Base-by-base conservation (phyloP, 768 basidiomycete species). In the Lactarius vividus region DNA sequence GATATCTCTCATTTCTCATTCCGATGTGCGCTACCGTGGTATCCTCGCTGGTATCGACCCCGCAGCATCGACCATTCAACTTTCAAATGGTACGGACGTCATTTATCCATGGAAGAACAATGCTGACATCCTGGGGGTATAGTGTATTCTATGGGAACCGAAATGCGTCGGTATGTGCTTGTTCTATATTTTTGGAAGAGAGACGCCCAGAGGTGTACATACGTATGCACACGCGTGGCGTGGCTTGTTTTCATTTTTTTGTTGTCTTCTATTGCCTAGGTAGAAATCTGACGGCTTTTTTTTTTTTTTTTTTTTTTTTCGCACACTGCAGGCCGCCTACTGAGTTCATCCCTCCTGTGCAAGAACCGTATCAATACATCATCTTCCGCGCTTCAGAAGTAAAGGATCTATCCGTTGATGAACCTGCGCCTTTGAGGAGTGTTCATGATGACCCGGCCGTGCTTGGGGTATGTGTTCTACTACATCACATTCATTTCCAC, bases 351-450 rank as follows among this genome's bases (percentile, higher is more conserved):
- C 89, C 92, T 4, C 91, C 92, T 0, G 88, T 88, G 53, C 85
- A 87, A 74, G 89, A 89, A 66, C 91, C 91, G 0, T 95, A 94
- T 74, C 84, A 89, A 69, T 94, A 92, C 76, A 94, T 95, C 77
- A 91, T 95, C 69, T 95, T 95, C 78, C 90, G 91, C 60, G 92
- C 92, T 8, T 90, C 90, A 3, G 91, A 94, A 76, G 92, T 94
- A 67, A 93, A 94, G 72, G 92, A 94, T 73, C 82, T 94, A n/a
- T 82, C 89, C 31, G 91, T 94, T 16, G 92, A 94, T 71, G 88
- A 92, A 65, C 82, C 84, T 1, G 77, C 79, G 9, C 72, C 74
- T 26, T 67, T 81, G 42, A 81, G 86, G 58, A 91, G 83, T 71
- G 86, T 92, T 18, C 88, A 89, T 65, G 89, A 92, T 72, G 92